These are phyloP conservation scores for Hanseniaspora uvarum DNA, from an alignment of 1,139 yeast genomes.

Conservation along the genomic window DNA sequence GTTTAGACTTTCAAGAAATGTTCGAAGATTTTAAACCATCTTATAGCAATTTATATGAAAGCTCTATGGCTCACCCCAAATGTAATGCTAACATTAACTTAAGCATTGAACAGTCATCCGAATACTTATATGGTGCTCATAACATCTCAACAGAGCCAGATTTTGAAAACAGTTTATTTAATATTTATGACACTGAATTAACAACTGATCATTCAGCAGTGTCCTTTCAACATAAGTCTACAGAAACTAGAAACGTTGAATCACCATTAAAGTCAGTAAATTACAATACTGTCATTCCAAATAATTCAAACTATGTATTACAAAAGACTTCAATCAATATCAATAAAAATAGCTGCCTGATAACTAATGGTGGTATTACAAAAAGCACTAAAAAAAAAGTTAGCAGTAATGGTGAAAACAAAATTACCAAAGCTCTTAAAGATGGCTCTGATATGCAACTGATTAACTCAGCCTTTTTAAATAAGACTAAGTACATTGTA, in stretches of 20 bases:
- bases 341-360: not conserved
- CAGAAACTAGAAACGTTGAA: not conserved
- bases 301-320: slow-evolving; percentile 4
- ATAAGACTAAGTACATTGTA: not conserved
- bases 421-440: not conserved
- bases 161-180: slow-evolving; percentile 11
- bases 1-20: not conserved
- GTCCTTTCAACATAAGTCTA: not conserved
- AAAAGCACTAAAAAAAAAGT: not conserved
- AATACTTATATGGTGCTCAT: not conserved
- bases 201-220: slow-evolving; percentile 1
- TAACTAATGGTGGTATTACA: not conserved
- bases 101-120: not conserved
- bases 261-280: not conserved
- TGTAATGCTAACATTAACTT: not conserved
- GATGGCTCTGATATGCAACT: not conserved
- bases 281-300: not conserved
- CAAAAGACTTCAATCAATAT: not conserved
- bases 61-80: not conserved
- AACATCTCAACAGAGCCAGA: not conserved
- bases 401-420: not conserved
- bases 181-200: not conserved
- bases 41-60: not conserved
- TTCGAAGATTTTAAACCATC: not conserved
- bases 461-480: not conserved